Conservation (phyloP, 1,139 yeast species). For the Scheffersomyces parashehatae region DNA sequence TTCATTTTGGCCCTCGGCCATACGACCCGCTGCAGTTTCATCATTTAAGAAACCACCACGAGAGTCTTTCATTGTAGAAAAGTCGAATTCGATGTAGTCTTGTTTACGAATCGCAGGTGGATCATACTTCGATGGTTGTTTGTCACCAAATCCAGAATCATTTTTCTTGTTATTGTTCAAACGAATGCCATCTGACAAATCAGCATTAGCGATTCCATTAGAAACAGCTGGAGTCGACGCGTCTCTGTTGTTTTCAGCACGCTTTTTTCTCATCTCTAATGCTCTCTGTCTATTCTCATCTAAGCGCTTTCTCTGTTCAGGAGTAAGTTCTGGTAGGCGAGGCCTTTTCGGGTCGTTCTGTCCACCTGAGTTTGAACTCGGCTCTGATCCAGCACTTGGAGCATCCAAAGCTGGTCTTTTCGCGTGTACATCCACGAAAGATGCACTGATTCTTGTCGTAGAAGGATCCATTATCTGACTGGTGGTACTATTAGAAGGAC, state of each 20-base stretch:
- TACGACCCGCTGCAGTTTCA: conserved; percentile 26
- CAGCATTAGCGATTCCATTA: conserved; percentile 2
- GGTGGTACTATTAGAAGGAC: conserved; percentile 3
- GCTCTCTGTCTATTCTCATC: conserved; percentile 64
- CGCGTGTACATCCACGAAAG: conserved; percentile 11
- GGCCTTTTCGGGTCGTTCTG: conserved; percentile 15
- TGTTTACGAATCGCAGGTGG: conserved; percentile 52
- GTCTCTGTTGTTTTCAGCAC: conserved; percentile 10
- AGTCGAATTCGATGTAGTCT: conserved; percentile 89
- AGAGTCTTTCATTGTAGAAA: conserved; percentile 84
- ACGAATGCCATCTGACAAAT: conserved; percentile 10
- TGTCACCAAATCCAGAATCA: conserved; percentile 2
- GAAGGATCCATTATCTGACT: conserved; percentile 10
- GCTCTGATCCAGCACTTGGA: neutral
- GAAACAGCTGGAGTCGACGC: neutral
- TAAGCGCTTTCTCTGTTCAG: conserved; percentile 52
- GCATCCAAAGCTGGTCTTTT: conserved; percentile 3
- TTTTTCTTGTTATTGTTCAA: conserved; percentile 16
- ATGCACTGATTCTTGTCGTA: conserved; percentile 9
- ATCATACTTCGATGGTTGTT: conserved; percentile 16
- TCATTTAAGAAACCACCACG: conserved; percentile 80
- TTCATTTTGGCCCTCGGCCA: conserved; percentile 11
- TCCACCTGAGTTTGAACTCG: no score
- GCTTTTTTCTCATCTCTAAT: conserved; percentile 40
- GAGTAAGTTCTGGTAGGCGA: conserved; percentile 36